phyloP scores from a whole-genome alignment of 495 filamentous ascomycete species.

The Podospora pseudocomata region DNA sequence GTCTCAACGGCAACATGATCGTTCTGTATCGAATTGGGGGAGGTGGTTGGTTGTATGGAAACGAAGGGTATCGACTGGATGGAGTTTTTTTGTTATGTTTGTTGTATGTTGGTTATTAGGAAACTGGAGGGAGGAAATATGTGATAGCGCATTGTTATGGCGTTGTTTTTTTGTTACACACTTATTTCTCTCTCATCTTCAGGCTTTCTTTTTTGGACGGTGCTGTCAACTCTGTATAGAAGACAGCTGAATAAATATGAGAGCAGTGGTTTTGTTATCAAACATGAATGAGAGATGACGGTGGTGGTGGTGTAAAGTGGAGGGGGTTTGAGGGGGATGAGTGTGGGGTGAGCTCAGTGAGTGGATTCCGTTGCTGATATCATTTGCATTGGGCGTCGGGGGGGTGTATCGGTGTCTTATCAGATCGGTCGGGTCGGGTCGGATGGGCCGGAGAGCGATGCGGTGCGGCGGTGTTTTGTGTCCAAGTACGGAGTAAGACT shows the following conservation, averaged over 20 bases:
- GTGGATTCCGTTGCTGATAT: neutral
- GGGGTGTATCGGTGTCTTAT: neutral
- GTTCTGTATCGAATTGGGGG: neutral
- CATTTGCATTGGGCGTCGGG: neutral
- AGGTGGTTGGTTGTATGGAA: neutral
- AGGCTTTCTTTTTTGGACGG: neutral
- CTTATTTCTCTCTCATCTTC: neutral
- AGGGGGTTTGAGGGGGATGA: neutral
- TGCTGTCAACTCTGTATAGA: neutral
- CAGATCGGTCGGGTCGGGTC: neutral
- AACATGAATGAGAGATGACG: neutral
- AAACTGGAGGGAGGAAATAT: neutral
- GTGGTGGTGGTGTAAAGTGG: neutral
- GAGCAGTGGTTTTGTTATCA: neutral
- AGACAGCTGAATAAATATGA: neutral
- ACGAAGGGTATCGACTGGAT: neutral
- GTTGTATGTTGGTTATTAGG: neutral
- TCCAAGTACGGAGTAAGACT: neutral
- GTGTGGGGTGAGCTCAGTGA: neutral
- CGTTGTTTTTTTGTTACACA: conserved; percentile 5
- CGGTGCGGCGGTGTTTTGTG: neutral
- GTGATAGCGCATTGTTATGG: neutral
- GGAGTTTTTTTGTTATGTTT: neutral
- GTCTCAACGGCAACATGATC: neutral
- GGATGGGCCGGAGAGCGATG: neutral